Base-by-base conservation (phyloP, 495 filamentous ascomycete species). In the Xylaria venustula region DNA sequence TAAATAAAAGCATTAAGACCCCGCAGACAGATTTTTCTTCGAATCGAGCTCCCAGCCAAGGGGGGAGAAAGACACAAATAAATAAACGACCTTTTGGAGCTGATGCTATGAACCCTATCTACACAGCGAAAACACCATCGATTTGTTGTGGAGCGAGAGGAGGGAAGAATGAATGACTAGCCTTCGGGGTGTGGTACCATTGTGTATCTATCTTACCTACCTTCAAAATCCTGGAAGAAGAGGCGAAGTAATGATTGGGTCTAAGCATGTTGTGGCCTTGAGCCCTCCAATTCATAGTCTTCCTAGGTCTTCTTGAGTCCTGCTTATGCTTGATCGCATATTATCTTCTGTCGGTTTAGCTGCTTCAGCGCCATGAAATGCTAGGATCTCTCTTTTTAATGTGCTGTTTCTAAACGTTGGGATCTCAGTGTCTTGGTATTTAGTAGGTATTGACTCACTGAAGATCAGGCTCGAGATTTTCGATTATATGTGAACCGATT, bases 311-410 rank as follows among this genome's bases (percentile, higher is more conserved):
- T 11, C 9, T 48, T 8, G n/a, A 47, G 48, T 36, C 28, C 2
- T 49, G 26, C n/a, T 15, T 32, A 42, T 59, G 45, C 46, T 59
- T 60, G 37, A 30, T 60, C 26, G 47, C 57, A 60, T 60, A 52
- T 52, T 34, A 52, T 36, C 37, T 44, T 60, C 45, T 59, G 56
- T 59, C 46, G 46, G 56, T 19, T 41, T 34, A 50, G 46, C 28
- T 51, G 28, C 25, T 9, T 36, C 36, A 14, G 23, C 46, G 28
- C 17, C 36, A 36, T 59, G 42, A 30, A 59, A 49, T 58, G 45
- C 37, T 20, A 36, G 26, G 20, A 48, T 49, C 19, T 44, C 15
- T 40, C 30, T 5, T 5, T 11, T n/a, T n/a, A n/a, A n/a, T n/a
- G n/a, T n/a, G n/a, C n/a, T n/a, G n/a, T n/a, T n/a, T n/a, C n/a